Base-by-base conservation (phyloP, 768 basidiomycete genomes). In the Rhizopogon vulgaris region DNA sequence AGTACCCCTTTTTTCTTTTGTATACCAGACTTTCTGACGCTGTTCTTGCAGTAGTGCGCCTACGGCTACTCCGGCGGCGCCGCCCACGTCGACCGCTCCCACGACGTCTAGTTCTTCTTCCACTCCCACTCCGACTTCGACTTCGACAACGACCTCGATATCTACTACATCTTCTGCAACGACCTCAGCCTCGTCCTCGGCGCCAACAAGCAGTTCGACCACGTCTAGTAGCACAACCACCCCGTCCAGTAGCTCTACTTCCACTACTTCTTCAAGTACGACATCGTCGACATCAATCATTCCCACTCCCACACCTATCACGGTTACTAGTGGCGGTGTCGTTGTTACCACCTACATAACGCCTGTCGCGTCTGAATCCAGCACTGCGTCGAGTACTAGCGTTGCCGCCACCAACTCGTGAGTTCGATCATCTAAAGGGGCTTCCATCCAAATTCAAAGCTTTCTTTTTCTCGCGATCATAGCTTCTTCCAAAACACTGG, bases 401-500 rank as follows among this genome's bases (percentile, higher is more conserved):
- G n/a, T 15, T 15, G 10, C 54, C 1, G 41, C 58, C 0, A 55
- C 65, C 1, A 63, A 56, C 22, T 66, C 65, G 65, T 66, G 24
- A 55, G 65, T 68, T n/a, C 48, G 1, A 32, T 22, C 22, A 10
- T 24, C 2, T 3, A 22, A 30, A 4, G 5, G 10, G 1, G 6
- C 32, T 28, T 40, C 15, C 48, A 49, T 54, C 24, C 18, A 24
- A 36, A 27, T 60, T 55, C 52, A 53, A 32, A 27, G 54, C 27
- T 4, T 24, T 8, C 36, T 17, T 22, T 22, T 22, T 22, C n/a
- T 22, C 22, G 22, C 22, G 2, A 22, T 3, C 22, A 22, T 37
- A 85, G 86, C 40, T 89, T 89, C 71, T 84, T 89, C 64, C 55
- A 73, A 42, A 90, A 90, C 70, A 87, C 67, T 17, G 84, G 79